Conservation (phyloP, 2,329 filamentous ascomycete species). For the Teratosphaeria zuluensis region DNA sequence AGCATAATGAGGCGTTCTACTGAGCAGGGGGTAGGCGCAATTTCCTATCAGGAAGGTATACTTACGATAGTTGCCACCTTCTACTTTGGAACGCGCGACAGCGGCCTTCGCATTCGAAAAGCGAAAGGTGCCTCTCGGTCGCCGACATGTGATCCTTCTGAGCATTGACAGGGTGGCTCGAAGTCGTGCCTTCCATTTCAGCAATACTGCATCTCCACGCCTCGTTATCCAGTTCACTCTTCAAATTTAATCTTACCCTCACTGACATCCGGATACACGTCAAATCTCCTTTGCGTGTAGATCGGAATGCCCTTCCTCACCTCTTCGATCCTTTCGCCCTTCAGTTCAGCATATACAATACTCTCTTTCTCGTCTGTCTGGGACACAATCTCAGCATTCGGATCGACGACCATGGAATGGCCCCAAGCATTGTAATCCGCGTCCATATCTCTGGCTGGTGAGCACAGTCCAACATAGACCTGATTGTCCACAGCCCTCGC, state of each 20-base stretch:
- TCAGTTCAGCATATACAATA: slow-evolving; percentile 64
- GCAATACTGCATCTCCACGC: not conserved
- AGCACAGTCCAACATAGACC: slow-evolving; percentile 85
- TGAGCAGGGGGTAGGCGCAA: not conserved
- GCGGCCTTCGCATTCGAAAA: not conserved
- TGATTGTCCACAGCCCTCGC: slow-evolving; percentile 89
- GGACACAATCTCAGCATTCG: slow-evolving; percentile 70
- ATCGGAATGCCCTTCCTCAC: slow-evolving; percentile 77
- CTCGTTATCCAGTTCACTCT: slow-evolving; percentile 12
- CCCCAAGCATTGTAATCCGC: slow-evolving; percentile 85
- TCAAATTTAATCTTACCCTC: slow-evolving; percentile 37
- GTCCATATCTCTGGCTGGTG: slow-evolving; percentile 68
- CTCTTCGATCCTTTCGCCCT: slow-evolving; percentile 59
- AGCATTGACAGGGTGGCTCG: not conserved
- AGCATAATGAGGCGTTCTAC: no score
- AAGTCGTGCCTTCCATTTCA: not conserved
- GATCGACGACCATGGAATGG: slow-evolving; percentile 80
- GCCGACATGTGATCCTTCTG: not conserved
- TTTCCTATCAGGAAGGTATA: not conserved
- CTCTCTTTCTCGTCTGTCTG: slow-evolving; percentile 72
- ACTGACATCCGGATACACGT: slow-evolving; percentile 89
- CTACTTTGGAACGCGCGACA: not conserved
- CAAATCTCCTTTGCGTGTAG: slow-evolving; percentile 75
- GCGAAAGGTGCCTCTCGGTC: not conserved
- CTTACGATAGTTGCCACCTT: not conserved